phyloP scores from a whole-genome alignment of 2,329 filamentous ascomycete genomes.

The Tolypocladium ovalisporum region DNA sequence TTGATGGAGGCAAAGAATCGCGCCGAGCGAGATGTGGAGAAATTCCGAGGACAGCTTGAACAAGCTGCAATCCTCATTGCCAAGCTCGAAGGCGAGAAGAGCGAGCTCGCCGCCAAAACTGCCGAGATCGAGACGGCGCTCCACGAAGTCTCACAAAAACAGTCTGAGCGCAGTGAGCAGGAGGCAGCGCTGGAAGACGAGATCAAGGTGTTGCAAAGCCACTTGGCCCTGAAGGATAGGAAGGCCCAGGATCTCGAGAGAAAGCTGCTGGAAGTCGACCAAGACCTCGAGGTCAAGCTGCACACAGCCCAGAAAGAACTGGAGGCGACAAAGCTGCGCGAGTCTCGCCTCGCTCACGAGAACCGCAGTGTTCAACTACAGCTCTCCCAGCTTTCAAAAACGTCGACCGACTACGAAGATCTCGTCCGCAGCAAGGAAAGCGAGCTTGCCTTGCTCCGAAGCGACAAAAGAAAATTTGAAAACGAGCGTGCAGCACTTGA shows the following conservation, averaged over 20 bases:
- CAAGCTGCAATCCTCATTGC: slow-evolving; percentile 83
- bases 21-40: slow-evolving; percentile 74
- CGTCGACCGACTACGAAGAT: slow-evolving; percentile 91
- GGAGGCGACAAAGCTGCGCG: slow-evolving; percentile 58
- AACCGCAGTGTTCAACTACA: slow-evolving; percentile 77
- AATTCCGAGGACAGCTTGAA: slow-evolving; percentile 71
- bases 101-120: slow-evolving; percentile 56
- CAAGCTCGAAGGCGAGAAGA: slow-evolving; percentile 79
- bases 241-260: slow-evolving; percentile 81
- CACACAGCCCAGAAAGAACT: slow-evolving; percentile 70
- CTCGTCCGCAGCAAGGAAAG: slow-evolving; percentile 89
- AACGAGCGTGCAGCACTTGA: slow-evolving; percentile 70
- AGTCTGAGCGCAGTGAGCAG: slow-evolving; percentile 63
- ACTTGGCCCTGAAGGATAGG: slow-evolving; percentile 76
- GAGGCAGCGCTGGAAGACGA: slow-evolving; percentile 73
- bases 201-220: slow-evolving; percentile 83
- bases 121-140: slow-evolving; percentile 61
- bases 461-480: slow-evolving; percentile 74
- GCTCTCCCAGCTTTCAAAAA: slow-evolving; percentile 76
- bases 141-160: slow-evolving; percentile 56
- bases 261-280: slow-evolving; percentile 73
- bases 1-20: slow-evolving; percentile 82
- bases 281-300: slow-evolving; percentile 81
- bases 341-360: slow-evolving; percentile 68
- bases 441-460: slow-evolving; percentile 74